Conservation (phyloP, 164 flowering plant species). For the Hamamelis virginiana region DNA sequence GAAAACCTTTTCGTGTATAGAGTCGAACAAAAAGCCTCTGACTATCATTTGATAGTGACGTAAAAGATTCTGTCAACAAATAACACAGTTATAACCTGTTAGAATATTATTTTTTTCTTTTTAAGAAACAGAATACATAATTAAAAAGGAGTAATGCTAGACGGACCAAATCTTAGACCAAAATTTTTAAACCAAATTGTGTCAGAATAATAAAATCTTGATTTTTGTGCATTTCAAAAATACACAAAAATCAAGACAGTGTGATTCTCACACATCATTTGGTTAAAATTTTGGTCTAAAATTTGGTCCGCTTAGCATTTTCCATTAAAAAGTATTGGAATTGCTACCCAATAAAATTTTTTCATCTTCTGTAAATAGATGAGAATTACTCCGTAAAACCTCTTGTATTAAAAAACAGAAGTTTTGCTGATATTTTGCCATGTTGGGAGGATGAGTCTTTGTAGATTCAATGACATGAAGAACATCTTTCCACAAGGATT, state of each 20-base stretch:
- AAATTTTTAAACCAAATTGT: too few species aligned
- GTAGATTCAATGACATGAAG: slow-evolving; percentile 41
- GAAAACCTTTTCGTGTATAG: slow-evolving; percentile 80
- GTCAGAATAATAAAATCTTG: too few species aligned
- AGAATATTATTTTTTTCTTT: too few species aligned
- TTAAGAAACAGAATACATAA: too few species aligned
- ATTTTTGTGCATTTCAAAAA: too few species aligned
- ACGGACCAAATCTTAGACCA: too few species aligned
- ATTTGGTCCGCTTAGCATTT: too few species aligned
- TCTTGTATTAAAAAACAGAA: slow-evolving; percentile 64
- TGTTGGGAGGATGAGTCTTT: slow-evolving; percentile 31
- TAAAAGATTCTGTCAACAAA: slow-evolving; percentile 58
- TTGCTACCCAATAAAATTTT: slow-evolving; percentile 56
- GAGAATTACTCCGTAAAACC: slow-evolving; percentile 47
- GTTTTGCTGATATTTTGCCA: slow-evolving; percentile 67
- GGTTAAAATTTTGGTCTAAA: too few species aligned
- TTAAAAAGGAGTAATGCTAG: too few species aligned
- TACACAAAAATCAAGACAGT: not conserved
- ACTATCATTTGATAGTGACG: slow-evolving; percentile 68
- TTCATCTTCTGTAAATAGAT: slow-evolving; percentile 71
- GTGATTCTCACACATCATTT: too few species aligned
- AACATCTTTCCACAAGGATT: slow-evolving; percentile 51
- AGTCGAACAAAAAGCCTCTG: slow-evolving; percentile 88
- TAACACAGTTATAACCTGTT: slow-evolving; percentile 8
- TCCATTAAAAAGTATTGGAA: slow-evolving; percentile 3